Evolutionary conservation across 2,329 filamentous ascomycete genomes (phyloP).

Genomic region (Phoma sp.): DNA sequence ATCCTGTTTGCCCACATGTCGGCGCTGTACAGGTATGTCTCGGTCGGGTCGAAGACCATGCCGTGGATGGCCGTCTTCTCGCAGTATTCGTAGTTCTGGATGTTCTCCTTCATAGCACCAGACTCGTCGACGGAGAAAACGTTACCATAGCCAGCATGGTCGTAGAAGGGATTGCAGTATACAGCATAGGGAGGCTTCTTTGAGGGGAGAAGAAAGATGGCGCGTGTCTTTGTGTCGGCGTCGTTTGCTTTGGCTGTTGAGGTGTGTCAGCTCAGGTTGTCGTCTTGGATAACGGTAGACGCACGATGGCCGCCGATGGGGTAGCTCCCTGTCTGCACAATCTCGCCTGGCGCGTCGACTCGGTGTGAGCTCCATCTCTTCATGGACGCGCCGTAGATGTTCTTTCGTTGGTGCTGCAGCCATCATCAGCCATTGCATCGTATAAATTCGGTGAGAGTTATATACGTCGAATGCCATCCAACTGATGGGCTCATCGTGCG

Average conservation of each 20-base stretch:
- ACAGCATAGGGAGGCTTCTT: constrained; percentile 79
- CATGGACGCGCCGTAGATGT: constrained; percentile 89
- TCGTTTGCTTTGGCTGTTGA: constrained; percentile 69
- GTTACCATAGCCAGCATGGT: constrained; percentile 81
- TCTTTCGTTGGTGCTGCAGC: constrained; percentile 75
- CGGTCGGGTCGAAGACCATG: constrained; percentile 78
- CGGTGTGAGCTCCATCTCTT: constrained; percentile 90
- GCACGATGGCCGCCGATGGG: constrained; percentile 77
- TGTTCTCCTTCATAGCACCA: constrained; percentile 67
- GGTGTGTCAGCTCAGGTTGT: constrained; percentile 7
- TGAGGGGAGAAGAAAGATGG: constrained; percentile 86
- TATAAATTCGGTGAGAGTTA: background rate
- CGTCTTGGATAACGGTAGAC: constrained; percentile 33
- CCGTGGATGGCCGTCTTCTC: constrained; percentile 76
- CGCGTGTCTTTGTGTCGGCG: constrained; percentile 78
- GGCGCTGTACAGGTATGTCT: constrained; percentile 79
- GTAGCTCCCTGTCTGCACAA: constrained; percentile 74
- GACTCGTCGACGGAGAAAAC: constrained; percentile 68
- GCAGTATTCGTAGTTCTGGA: constrained; percentile 77
- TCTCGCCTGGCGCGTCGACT: constrained; percentile 76
- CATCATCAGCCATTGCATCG: constrained; percentile 21
- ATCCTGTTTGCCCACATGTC: constrained; percentile 80
- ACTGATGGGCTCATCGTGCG: constrained; percentile 84
- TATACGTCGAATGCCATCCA: constrained; percentile 91
- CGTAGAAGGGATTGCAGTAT: constrained; percentile 91